Base-by-base conservation (phyloP, 2,329 filamentous ascomycete genomes). In the Beauveria bassiana region DNA sequence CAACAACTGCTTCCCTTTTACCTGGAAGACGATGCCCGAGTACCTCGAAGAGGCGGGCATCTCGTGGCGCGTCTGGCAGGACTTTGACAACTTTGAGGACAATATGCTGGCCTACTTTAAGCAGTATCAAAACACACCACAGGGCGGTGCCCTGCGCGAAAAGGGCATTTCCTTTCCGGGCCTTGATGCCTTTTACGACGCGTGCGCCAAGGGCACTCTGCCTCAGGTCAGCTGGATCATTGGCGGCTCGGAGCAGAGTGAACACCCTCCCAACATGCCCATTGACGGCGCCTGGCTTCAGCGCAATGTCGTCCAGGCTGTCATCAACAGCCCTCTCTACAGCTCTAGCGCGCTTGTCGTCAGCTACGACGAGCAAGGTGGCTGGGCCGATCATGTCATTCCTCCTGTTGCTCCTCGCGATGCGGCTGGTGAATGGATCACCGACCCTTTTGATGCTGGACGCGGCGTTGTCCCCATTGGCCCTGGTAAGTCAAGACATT, bases 251-350 rank as follows among this genome's bases (percentile, higher is more conserved):
- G 81, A 84, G 68, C 79, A 83, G 66, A 75, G 80, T 2, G 81
- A 84, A 67, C 80, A 84, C 66, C 75, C 81, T 2, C 80, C 81
- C 1, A 79, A 80, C 64, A 73, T 76, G 63, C 81, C 81, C 3
- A 77, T 75, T 65, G 81, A 84, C 64, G 81, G 81, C 16, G 79
- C 74, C 2, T 84, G 81, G 81, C 72, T 83, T 43, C 79, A 83
- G 68, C 79, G 81, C 68, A 72, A 80, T 66, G 72, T 84, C 7
- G 77, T 82, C 20, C 73, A 81, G 61, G 76, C 79, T 8, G 76
- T 82, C 3, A 78, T 74, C 14, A 73, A 74, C 61, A 80, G 80
- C 42, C 75, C 76, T 3, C 72, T 74, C 51, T 83, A 81, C 67
- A 73, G 76, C 26, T 76, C 75, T 16, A 82, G 79, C 1, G 74